Evolutionary conservation across 208 protist species (phyloP), one percentile per base, ranked within the genome.

Genomic region (Strigomonas culicis): DNA sequence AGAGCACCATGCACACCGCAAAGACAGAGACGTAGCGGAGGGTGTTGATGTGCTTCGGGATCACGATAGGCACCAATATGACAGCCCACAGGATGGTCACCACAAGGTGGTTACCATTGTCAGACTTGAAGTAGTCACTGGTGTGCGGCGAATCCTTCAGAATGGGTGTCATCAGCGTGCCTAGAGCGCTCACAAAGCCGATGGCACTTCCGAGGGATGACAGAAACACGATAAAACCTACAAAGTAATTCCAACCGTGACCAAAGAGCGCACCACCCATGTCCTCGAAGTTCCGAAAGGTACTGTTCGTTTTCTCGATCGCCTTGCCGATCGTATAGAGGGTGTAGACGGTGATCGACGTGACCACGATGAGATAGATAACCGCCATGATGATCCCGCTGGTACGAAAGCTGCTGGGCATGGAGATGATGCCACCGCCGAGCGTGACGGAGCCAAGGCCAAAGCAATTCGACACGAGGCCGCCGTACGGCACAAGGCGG

Each of bases 21-120:
- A 90, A n/a, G 0, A 71, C 49, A 4, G 84, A 92, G 27, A 90
- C 72, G 68, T 91, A 95, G 31, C 90, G 84, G 15, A 95, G 68
- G 21, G 67, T 80, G 64, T 90, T 92, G 15, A 93, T 69, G 24
- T 50, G 57, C 39, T 62, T 62, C 3, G 57, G 57, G 27, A 93
- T 58, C 17, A 86, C 70, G 1, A 90, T 34, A 0, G 90, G 90
- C 27, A 92, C 32, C 75, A 95, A 82, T 0, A 84, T 1, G 22
- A 7, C 4, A 2, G 81, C 19, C 86, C 86, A 92, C 4, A 80
- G 71, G 8, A 79, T 4, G 7, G 22, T 59, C 4, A 71, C 79
- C 27, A 92, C 34, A 19, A 80, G 44, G 19, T 75, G 79, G 57
- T 68, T 67, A 11, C 85, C 85, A 19, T 59, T 64, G 13, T 31